Evolutionary conservation across 352 stramenopile genomes (phyloP).

Genomic region (Globisporangium heterothallicum): DNA sequence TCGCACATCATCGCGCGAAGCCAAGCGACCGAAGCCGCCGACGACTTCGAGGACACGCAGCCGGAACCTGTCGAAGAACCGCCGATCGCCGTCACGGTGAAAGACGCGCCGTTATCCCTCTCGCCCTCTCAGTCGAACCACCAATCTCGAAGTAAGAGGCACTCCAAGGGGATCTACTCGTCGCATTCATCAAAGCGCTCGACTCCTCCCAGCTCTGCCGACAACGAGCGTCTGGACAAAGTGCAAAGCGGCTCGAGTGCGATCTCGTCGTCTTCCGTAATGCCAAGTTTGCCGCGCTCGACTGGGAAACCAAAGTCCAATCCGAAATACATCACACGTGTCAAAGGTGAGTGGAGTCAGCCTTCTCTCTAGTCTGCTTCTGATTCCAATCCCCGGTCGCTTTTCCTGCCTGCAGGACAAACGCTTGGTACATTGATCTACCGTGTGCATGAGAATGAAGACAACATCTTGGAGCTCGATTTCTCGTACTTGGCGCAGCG

Average conservation of each 20-base stretch:
- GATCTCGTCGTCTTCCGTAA: slow-evolving; percentile 3
- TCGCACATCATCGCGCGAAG: slow-evolving; percentile 18
- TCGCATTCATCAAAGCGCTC: background rate
- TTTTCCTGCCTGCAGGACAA: slow-evolving; percentile 22
- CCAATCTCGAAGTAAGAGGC: slow-evolving; percentile 5
- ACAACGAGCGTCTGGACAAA: slow-evolving; percentile 9
- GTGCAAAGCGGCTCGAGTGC: slow-evolving; percentile 11
- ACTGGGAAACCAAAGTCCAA: slow-evolving; percentile 11
- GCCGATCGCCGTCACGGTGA: slow-evolving; percentile 11
- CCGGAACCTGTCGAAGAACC: slow-evolving; percentile 14
- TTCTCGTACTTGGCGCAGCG: slow-evolving; percentile 53
- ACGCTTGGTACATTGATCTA: slow-evolving; percentile 54
- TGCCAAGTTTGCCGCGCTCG: slow-evolving; percentile 6
- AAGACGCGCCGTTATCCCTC: slow-evolving; percentile 1
- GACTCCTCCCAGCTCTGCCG: slow-evolving; percentile 6
- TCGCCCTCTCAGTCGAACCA: background rate
- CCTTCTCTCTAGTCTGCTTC: background rate
- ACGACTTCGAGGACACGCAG: slow-evolving; percentile 6
- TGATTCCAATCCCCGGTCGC: background rate
- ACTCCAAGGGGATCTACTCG: slow-evolving; percentile 1
- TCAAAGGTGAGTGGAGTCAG: slow-evolving; percentile 13
- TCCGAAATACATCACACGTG: slow-evolving; percentile 16
- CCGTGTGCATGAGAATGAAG: slow-evolving; percentile 52
- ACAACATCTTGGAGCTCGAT: slow-evolving; percentile 58
- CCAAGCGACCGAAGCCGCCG: slow-evolving; percentile 7